Evolutionary conservation across 1,139 yeast genomes (phyloP), one percentile per base, ranked within the genome.

Genomic region (Lodderomyces beijingensis): DNA sequence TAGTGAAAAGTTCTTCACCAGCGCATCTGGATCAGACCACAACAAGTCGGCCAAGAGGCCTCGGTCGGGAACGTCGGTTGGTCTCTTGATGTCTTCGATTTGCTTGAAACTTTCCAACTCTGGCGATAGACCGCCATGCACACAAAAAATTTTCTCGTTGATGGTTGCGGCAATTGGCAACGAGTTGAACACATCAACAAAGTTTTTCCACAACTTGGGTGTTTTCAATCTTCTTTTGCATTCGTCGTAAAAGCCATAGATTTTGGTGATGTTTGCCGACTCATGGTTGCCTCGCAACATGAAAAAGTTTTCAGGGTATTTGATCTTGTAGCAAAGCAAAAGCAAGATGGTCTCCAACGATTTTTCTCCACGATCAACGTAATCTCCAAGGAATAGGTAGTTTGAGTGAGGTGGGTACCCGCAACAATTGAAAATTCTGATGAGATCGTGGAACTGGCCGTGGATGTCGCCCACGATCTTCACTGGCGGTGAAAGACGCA

Each of bases 91-190:
- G 30, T 69, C 66, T 44, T 77, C 78, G 43, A 86, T 80, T 50
- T 84, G 91, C 33, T 69, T 69, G 57, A 86, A 62, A 42, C 74
- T 71, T 12, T 65, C 65, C 45, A 86, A 66, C 35, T 78, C 79
- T 2, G 95, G 95, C 0, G 94, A 84, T 29, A 86, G 67, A 3
- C 95, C 95, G 21, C 95, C 95, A 59, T 86, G 95, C 37, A 86
- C 85, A 60, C 95, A 85, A 46, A 86, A 86, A 27, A 86, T 84
- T 53, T 81, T 81, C 44, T 85, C 89, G 33, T 84, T 86, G 46
- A 86, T 80, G 4, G 86, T 77, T 4, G 95, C 95, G 5, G 95
- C 95, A 36, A 85, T 77, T 1, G 95, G 95, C 43, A 86, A 64
- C 9, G 88, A 79, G 56, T 85, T 86, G 66, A 86, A 86, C 2